These are phyloP conservation scores for Delitschia confertaspora DNA, from an alignment of 495 filamentous ascomycete species.

Conservation along the genomic window DNA sequence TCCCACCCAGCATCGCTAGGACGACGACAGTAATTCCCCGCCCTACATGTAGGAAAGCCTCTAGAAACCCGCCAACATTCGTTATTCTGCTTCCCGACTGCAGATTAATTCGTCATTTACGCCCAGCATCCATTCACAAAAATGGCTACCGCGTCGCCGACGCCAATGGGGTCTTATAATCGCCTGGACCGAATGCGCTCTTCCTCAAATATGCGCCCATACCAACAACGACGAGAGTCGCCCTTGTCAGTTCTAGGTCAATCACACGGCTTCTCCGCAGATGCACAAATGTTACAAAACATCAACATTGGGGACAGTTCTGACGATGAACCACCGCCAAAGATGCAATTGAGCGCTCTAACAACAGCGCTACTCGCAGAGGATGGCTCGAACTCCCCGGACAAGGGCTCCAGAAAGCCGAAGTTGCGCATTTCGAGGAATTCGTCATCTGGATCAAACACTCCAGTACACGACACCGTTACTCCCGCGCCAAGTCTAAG, in stretches of 20 bases:
- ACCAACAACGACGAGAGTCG: conserved; percentile 28
- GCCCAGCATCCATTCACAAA: background rate
- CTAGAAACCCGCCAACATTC: conserved; percentile 25
- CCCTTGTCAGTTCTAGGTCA: conserved; percentile 32
- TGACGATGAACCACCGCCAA: conserved; percentile 36
- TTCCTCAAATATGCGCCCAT: conserved; percentile 15
- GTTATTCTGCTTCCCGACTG: conserved; percentile 11
- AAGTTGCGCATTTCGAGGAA: conserved; percentile 23
- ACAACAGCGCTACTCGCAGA: conserved; percentile 36
- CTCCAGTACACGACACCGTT: conserved; percentile 25
- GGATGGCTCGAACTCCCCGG: conserved; percentile 29
- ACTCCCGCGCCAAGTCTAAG: conserved; percentile 27
- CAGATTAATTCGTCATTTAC: conserved; percentile 1
- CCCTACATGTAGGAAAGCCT: conserved; percentile 28
- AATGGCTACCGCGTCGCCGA: conserved; percentile 29
- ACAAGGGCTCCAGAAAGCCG: conserved; percentile 23
- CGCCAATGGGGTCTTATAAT: conserved; percentile 22
- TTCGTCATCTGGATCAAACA: conserved; percentile 18
- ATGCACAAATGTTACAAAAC: conserved; percentile 31
- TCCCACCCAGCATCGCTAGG: conserved; percentile 21
- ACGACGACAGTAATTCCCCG: conserved; percentile 15
- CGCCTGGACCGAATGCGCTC: conserved; percentile 20
- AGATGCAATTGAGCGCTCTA: conserved; percentile 36
- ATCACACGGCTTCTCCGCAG: conserved; percentile 29
- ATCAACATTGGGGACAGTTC: conserved; percentile 36